Evolutionary conservation across 768 basidiomycete genomes (phyloP), one percentile per base, ranked within the genome.

Genomic region (Mycena leptocephala): DNA sequence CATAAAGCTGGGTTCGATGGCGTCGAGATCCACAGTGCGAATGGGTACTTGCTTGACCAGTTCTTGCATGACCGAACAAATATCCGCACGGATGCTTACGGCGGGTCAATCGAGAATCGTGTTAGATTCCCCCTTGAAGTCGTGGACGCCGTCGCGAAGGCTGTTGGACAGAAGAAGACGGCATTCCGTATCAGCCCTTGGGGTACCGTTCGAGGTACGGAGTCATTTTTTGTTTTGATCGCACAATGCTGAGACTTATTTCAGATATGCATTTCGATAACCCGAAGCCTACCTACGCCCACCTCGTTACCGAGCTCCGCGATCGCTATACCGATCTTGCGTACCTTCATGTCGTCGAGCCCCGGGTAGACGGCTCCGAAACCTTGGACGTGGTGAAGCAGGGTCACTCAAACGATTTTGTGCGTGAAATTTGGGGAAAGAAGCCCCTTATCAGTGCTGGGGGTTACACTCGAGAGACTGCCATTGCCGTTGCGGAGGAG

Each of bases 101-200:
- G 66, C 2, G 73, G 73, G 5, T 39, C 43, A 18, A 78, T 90
- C 59, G 86, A 89, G 80, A 88, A 88, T 72, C 84, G 92, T 16
- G 80, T 84, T 2, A 82, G 88, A 11, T 92, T 92, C 79, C 62
- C 82, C 4, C 82, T 89, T 20, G 88, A 89, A 75, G 83, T 90
- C 32, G 78, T 87, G 28, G 81, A 87, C 18, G 87, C 87, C 8
- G 81, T 91, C 20, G 77, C 78, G n/a, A 78, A 83, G 0, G 86
- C 88, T 0, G 81, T 91, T 56, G 91, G 91, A 3, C 78, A 82
- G 51, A 86, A 89, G 30, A 83, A 83, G 6, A 83, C 86, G 7
- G 89, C 11, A 10, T 18, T 43, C 41, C 37, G 37, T 39, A 14
- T 39, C 37, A 39, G 37, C 37, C 37, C 37, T 14, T 39, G 37